These are phyloP conservation scores for Yamadazyma jaroonii DNA, from an alignment of 1,139 yeast species.

Conservation along the genomic window DNA sequence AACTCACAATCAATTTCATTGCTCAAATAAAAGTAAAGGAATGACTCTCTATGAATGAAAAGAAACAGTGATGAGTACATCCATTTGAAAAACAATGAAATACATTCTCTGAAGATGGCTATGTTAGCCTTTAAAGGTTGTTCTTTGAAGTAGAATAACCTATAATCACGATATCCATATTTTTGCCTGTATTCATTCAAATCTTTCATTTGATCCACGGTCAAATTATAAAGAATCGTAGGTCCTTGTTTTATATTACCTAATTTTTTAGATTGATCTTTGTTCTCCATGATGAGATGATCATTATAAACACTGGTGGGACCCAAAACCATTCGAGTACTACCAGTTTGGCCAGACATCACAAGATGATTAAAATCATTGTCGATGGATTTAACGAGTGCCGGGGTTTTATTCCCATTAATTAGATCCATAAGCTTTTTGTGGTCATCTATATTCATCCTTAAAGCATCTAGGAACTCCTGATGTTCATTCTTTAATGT, in stretches of 20 bases:
- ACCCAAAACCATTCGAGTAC: conserved; percentile 10
- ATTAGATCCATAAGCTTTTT: not conserved
- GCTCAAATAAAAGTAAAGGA: no score
- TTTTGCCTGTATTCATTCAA: conserved; percentile 7
- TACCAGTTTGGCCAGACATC: conserved; percentile 6
- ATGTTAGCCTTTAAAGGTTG: no score
- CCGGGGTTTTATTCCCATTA: no score
- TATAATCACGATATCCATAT: conserved; percentile 9
- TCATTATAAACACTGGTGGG: conserved; percentile 13
- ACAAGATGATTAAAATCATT: conserved; percentile 7
- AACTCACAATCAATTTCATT: no score
- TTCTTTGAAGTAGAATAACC: conserved; percentile 9
- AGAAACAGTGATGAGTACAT: conserved; percentile 6
- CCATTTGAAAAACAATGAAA: no score
- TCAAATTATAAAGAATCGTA: conserved; percentile 4
- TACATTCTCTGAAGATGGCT: no score
- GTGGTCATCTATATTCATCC: conserved; percentile 5
- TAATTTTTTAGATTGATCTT: not conserved
- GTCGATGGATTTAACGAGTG: no score
- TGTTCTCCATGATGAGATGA: conserved; percentile 7
- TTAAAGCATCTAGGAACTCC: conserved; percentile 5
- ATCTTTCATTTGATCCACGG: conserved; percentile 7
- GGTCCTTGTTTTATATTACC: not conserved
- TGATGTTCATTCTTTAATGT: conserved; percentile 2
- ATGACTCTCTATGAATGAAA: no score